phyloP scores from a whole-genome alignment of 208 protist species.

The Trypanosoma theileri region DNA sequence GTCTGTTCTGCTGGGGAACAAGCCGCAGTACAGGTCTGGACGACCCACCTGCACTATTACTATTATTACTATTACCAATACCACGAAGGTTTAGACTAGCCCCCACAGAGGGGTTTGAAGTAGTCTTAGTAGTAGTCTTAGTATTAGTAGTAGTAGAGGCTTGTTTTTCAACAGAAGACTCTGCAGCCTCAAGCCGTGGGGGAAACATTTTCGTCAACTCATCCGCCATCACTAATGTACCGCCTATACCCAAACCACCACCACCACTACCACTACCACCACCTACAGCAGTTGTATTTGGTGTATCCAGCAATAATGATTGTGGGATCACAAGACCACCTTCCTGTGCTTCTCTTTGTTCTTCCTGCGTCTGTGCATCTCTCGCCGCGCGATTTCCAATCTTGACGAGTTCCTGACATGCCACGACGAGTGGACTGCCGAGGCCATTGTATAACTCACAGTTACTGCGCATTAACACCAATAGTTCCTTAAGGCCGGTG shows the following conservation, averaged over 20 bases:
- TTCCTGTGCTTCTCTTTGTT: neutral
- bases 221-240: neutral
- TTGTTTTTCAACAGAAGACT: neutral
- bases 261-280: neutral
- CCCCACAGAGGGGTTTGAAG: neutral
- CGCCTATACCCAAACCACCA: neutral
- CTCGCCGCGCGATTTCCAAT: constrained; percentile 38
- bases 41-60: no score
- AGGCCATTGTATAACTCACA: constrained; percentile 58
- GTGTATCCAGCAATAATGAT: constrained; percentile 2
- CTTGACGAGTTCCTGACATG: constrained; percentile 41
- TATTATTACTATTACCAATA: no score
- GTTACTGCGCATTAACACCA: constrained; percentile 55
- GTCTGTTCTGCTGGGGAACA: neutral
- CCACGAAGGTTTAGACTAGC: no score
- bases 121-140: neutral
- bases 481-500: constrained; percentile 41
- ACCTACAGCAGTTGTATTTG: neutral
- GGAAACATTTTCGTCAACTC: constrained; percentile 41
- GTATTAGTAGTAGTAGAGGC: neutral
- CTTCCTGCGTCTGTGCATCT: constrained; percentile 50
- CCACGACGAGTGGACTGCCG: constrained; percentile 34
- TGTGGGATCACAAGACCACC: constrained; percentile 4
- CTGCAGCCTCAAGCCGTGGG: constrained; percentile 10
- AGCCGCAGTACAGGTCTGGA: constrained; percentile 4